A percentile compares a stretch with the other conserved stretches of the same genome.
Conservation (phyloP, 176 grass and related monocot genomes). For the Pharus latifolius region DNA sequence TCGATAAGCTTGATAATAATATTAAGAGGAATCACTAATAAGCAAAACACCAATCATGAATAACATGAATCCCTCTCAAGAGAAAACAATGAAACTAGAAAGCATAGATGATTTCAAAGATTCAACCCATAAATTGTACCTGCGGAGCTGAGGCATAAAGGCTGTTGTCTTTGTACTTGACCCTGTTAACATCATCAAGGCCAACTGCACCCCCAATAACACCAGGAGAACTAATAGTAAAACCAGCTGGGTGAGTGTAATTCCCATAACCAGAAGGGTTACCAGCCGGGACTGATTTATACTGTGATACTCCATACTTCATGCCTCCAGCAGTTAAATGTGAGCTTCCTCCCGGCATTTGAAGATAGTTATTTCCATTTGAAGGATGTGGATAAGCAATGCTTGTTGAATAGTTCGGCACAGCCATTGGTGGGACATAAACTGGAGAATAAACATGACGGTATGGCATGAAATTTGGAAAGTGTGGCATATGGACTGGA, state of each 20-base stretch:
- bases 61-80: not conserved
- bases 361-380: slow-evolving; percentile 64
- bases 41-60: too few species aligned
- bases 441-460: slow-evolving; percentile 66
- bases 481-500: slow-evolving; percentile 60
- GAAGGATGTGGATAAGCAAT: slow-evolving; percentile 49
- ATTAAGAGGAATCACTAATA: too few species aligned
- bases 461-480: slow-evolving; percentile 70
- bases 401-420: slow-evolving; percentile 67
- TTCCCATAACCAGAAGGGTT: slow-evolving; percentile 64
- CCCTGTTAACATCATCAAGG: slow-evolving; percentile 51
- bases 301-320: slow-evolving; percentile 60
- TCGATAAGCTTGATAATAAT: too few species aligned
- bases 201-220: slow-evolving; percentile 55
- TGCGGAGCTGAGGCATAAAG: slow-evolving; percentile 56
- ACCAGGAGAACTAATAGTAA: slow-evolving; percentile 53
- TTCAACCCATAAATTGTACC: slow-evolving; percentile 16
- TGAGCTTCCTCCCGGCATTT: slow-evolving; percentile 57
- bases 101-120: not conserved
- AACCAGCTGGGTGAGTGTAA: slow-evolving; percentile 63
- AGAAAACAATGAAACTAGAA: not conserved
- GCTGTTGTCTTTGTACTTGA: slow-evolving; percentile 73
- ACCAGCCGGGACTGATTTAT: slow-evolving; percentile 54
- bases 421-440: slow-evolving; percentile 55
- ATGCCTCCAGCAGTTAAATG: slow-evolving; percentile 44